Evolutionary conservation across 768 basidiomycete species (phyloP).

Genomic region (Clathrus columnatus): DNA sequence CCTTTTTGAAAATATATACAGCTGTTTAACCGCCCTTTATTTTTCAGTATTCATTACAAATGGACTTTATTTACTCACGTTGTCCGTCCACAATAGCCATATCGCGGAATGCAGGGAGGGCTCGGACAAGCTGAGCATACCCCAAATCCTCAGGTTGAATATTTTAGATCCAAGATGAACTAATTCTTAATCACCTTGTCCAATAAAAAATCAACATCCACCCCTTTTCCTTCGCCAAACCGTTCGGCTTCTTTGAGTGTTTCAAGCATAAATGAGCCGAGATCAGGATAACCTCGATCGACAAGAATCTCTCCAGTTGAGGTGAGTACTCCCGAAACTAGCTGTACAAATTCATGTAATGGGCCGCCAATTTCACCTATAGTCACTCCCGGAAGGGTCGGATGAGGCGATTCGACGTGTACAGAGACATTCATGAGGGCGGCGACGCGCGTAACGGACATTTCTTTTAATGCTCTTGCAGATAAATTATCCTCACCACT

Average conservation of each 20-base stretch:
- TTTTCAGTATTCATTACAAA: neutral
- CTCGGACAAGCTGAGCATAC: constrained; percentile 52
- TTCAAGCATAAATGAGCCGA: constrained; percentile 70
- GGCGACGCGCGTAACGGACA: constrained; percentile 51
- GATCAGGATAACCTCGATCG: constrained; percentile 49
- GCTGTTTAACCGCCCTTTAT: constrained; percentile 29
- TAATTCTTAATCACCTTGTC: constrained; percentile 51
- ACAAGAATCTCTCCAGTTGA: constrained; percentile 66
- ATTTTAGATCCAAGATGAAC: constrained; percentile 1
- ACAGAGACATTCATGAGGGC: constrained; percentile 63
- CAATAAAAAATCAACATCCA: constrained; percentile 48
- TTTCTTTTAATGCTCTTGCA: constrained; percentile 52
- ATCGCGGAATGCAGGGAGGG: constrained; percentile 77
- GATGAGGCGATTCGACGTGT: constrained; percentile 64
- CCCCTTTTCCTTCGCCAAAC: constrained; percentile 21
- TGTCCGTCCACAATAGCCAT: constrained; percentile 57
- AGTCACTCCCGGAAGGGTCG: constrained; percentile 54
- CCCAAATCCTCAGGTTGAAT: constrained; percentile 2
- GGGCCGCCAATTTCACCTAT: constrained; percentile 74
- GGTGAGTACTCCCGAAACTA: constrained; percentile 53
- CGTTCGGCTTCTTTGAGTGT: constrained; percentile 48
- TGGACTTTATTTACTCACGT: constrained; percentile 34
- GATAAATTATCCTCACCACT: constrained; percentile 50
- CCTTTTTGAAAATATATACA: constrained; percentile 89
- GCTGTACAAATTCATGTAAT: constrained; percentile 60